A percentile compares a stretch with the other conserved stretches of the same genome.
phyloP scores from a whole-genome alignment of 75 land plant species.

The Ceratopteris richardii region DNA sequence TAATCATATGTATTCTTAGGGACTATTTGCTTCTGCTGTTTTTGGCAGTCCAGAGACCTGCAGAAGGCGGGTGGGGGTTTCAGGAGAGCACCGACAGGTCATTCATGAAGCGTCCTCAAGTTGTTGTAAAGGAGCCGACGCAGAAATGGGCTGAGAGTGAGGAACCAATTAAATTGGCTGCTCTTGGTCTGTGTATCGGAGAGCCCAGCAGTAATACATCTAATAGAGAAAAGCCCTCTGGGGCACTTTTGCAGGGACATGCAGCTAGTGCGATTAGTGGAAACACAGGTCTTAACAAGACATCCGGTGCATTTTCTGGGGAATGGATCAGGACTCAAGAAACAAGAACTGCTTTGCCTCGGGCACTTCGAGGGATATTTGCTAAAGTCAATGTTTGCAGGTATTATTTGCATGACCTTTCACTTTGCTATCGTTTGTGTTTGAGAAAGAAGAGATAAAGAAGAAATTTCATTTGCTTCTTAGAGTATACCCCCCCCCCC shows the following conservation, averaged over 20 bases:
- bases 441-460: too few relatives aligned
- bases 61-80: conserved; percentile 64
- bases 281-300: conserved; percentile 16
- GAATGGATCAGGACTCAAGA: conserved; percentile 41
- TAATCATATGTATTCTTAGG: conserved; percentile 28
- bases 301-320: conserved; percentile 2
- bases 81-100: conserved; percentile 44
- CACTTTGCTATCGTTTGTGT: too few relatives aligned
- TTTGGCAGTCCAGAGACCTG: conserved; percentile 54
- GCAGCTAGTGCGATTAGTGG: conserved; percentile 6
- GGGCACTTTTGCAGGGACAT: neutral
- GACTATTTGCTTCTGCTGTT: conserved; percentile 71
- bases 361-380: conserved; percentile 45
- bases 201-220: neutral
- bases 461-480: too few relatives aligned
- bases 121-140: conserved; percentile 51
- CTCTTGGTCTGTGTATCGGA: conserved; percentile 10
- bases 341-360: conserved; percentile 48
- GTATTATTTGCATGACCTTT: too few relatives aligned
- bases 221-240: neutral
- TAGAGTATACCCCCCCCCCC: too few relatives aligned
- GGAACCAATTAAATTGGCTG: conserved; percentile 18
- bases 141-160: conserved; percentile 41
- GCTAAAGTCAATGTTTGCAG: conserved; percentile 51
- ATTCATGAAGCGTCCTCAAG: conserved; percentile 54